Evolutionary conservation across 768 basidiomycete species (phyloP).

Genomic region (Termitomyces sp.): DNA sequence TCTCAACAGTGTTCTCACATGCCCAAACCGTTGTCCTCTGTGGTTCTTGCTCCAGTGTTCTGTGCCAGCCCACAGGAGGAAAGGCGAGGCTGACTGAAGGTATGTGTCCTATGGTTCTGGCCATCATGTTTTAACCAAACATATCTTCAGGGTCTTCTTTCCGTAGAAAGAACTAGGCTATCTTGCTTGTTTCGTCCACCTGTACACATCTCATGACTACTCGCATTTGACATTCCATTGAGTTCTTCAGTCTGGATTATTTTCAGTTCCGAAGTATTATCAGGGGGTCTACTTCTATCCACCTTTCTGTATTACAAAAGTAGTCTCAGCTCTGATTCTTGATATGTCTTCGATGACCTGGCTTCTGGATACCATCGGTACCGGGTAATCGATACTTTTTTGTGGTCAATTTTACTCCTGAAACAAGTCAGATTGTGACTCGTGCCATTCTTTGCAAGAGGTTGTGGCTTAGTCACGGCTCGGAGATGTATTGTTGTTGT

Average conservation of each 20-base stretch:
- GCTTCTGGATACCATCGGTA: slow-evolving; percentile 1
- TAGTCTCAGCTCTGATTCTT: slow-evolving; percentile 3
- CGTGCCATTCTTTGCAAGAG: neutral
- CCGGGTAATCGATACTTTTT: neutral
- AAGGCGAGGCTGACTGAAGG: slow-evolving; percentile 97
- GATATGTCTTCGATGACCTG: slow-evolving; percentile 5
- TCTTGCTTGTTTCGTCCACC: slow-evolving; percentile 15
- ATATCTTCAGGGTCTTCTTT: slow-evolving; percentile 81
- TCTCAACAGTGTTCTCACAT: slow-evolving; percentile 98
- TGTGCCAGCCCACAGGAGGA: slow-evolving; percentile 98
- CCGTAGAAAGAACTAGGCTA: slow-evolving; percentile 84
- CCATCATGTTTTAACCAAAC: slow-evolving; percentile 1
- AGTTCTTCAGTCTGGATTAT: slow-evolving; percentile 2
- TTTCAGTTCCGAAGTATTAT: neutral
- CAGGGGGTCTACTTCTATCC: slow-evolving; percentile 2
- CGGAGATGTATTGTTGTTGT: no score
- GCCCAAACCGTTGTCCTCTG: slow-evolving; percentile 97
- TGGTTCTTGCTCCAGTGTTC: slow-evolving; percentile 84
- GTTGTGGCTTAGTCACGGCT: no score
- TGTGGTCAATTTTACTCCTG: neutral
- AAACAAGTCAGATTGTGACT: neutral
- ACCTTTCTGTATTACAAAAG: slow-evolving; percentile 4
- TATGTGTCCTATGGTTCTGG: slow-evolving; percentile 31
- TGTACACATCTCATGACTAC: slow-evolving; percentile 8
- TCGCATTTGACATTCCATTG: neutral